A percentile compares a stretch with the other conserved stretches of the same genome.
phyloP scores from a whole-genome alignment of 208 protist species.

The Crithidia fasciculata region DNA sequence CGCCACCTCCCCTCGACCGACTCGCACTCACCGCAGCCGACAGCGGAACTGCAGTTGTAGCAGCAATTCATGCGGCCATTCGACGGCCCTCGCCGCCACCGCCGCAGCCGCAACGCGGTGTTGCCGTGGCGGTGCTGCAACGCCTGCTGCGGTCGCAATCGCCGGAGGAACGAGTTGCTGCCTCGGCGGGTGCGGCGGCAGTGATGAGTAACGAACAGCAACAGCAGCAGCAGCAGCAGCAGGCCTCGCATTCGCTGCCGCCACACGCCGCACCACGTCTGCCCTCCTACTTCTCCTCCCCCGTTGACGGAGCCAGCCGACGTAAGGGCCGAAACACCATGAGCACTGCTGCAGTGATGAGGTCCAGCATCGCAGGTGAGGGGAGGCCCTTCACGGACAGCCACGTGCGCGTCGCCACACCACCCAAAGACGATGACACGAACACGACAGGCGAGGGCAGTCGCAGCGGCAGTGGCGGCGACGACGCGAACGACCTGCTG shows the following conservation, averaged over 20 bases:
- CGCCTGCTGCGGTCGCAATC: conserved; percentile 1
- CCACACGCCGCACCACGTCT: too few relatives aligned
- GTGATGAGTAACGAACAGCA: too few relatives aligned
- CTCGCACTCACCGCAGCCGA: not conserved
- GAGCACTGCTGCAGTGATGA: too few relatives aligned
- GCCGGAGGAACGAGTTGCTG: conserved; percentile 14
- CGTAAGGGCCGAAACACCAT: too few relatives aligned
- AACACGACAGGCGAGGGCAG: not conserved
- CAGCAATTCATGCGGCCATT: not conserved
- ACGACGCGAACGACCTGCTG: conserved; percentile 18
- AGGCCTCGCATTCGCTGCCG: not conserved
- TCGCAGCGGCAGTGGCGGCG: not conserved
- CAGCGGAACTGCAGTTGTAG: not conserved
- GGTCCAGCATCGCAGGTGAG: too few relatives aligned
- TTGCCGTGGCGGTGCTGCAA: conserved; percentile 10
- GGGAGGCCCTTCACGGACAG: too few relatives aligned
- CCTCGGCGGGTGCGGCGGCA: conserved; percentile 75
- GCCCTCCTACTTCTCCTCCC: too few relatives aligned
- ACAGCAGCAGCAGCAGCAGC: not conserved
- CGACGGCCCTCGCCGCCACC: not conserved
- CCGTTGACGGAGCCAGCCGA: too few relatives aligned
- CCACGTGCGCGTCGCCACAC: too few relatives aligned
- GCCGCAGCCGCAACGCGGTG: not conserved
- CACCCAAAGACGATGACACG: not conserved
- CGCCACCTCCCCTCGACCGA: conserved; percentile 2